Evolutionary conservation across 139 green algal genomes (phyloP).

Genomic region (Picochlorum costavermella): DNA sequence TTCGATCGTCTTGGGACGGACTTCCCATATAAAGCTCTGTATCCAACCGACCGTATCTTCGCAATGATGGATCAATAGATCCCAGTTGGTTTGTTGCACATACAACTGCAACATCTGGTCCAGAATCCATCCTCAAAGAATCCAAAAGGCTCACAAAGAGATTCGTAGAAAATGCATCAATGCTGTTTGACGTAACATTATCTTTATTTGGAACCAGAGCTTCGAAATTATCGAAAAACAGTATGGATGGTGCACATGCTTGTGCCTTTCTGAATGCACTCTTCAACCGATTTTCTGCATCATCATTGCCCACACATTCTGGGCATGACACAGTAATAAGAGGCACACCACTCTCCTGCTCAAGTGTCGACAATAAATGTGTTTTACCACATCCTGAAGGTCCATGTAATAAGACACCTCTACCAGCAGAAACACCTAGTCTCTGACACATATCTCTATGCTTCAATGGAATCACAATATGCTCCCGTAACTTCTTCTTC

Average conservation of each 20-base stretch:
- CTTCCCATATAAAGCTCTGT: conserved; percentile 83
- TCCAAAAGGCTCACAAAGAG: conserved; percentile 20
- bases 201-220: conserved; percentile 27
- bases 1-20: conserved; percentile 58
- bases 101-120: conserved; percentile 27
- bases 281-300: conserved; percentile 5
- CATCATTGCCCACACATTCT: conserved; percentile 56
- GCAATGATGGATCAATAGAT: conserved; percentile 78
- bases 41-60: conserved; percentile 81
- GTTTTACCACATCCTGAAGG: conserved; percentile 82
- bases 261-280: conserved; percentile 46
- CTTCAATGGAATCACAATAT: conserved; percentile 69
- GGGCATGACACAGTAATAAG: conserved; percentile 33
- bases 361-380: conserved; percentile 69
- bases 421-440: conserved; percentile 64
- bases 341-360: conserved; percentile 28
- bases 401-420: conserved; percentile 80
- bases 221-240: conserved; percentile 71
- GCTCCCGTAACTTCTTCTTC: conserved; percentile 59
- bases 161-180: conserved; percentile 8
- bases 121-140: conserved; percentile 11
- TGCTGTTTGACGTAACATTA: background rate
- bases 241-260: conserved; percentile 61
- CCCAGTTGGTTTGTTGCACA: conserved; percentile 89
- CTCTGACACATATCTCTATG: conserved; percentile 75